These are phyloP conservation scores for Pestalotiopsis sp. DNA, from an alignment of 2,329 filamentous ascomycete genomes.

Conservation along the genomic window DNA sequence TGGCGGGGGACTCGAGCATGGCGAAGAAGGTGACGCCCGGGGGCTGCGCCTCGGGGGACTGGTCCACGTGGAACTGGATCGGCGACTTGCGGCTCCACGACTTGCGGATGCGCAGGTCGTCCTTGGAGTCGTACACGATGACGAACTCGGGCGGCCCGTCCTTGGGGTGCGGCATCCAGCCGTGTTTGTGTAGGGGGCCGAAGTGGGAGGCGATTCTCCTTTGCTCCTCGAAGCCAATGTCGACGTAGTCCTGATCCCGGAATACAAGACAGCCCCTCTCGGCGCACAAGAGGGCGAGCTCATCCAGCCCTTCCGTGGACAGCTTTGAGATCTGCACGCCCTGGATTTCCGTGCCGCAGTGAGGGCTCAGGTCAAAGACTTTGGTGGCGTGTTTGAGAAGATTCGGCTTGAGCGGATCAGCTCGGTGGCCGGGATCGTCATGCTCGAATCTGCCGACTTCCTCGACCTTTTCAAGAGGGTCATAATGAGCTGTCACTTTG, in stretches of 20 bases:
- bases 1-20: conserved; percentile 19
- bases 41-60: conserved; percentile 21
- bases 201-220: conserved; percentile 21
- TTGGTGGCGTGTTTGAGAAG: conserved; percentile 22
- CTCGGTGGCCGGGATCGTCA: conserved; percentile 25
- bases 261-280: conserved; percentile 22
- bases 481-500: conserved; percentile 20
- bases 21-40: conserved; percentile 20
- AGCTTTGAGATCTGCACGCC: conserved; percentile 22
- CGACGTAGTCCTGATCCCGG: conserved; percentile 19
- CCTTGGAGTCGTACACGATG: conserved; percentile 24
- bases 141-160: conserved; percentile 23
- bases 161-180: conserved; percentile 23
- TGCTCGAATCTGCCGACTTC: conserved; percentile 25
- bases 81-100: conserved; percentile 25
- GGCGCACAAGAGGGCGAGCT: conserved; percentile 22
- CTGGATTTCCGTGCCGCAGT: conserved; percentile 25
- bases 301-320: conserved; percentile 18
- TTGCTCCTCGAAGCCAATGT: conserved; percentile 23
- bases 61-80: conserved; percentile 26
- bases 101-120: conserved; percentile 23
- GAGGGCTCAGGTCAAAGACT: conserved; percentile 26
- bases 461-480: conserved; percentile 25
- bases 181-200: conserved; percentile 25
- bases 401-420: conserved; percentile 23